Conservation (phyloP, 2,329 filamentous ascomycete genomes). For the Hypomyces perniciosus region DNA sequence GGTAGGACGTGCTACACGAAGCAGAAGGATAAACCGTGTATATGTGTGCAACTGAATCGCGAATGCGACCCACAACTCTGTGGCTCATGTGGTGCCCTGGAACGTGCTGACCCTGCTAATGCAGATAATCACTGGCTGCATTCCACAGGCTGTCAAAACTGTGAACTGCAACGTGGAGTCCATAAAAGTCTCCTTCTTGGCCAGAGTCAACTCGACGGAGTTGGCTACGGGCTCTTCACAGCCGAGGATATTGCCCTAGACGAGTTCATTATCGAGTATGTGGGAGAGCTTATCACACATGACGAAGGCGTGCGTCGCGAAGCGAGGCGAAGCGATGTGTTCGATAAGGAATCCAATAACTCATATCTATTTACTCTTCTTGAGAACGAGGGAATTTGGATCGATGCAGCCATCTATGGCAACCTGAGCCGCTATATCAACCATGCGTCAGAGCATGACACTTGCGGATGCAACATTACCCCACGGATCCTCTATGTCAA, state of each 20-base stretch:
- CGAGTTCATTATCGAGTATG: constrained; percentile 74
- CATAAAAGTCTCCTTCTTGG: constrained; percentile 63
- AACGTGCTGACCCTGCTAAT: constrained; percentile 64
- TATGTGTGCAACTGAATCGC: constrained; percentile 65
- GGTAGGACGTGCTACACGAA: constrained; percentile 55
- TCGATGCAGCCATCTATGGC: constrained; percentile 71
- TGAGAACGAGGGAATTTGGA: constrained; percentile 56
- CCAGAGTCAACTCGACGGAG: constrained; percentile 58
- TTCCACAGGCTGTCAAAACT: constrained; percentile 62
- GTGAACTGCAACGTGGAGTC: constrained; percentile 61
- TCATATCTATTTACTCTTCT: constrained; percentile 60
- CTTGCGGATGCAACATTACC: constrained; percentile 53
- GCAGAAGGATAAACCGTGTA: constrained; percentile 56
- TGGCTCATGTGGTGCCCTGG: constrained; percentile 59
- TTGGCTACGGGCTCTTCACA: constrained; percentile 71
- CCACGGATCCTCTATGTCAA: constrained; percentile 67
- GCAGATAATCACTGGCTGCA: constrained; percentile 52
- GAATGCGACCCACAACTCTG: constrained; percentile 80
- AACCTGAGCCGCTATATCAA: constrained; percentile 84
- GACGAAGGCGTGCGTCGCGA: constrained; percentile 65
- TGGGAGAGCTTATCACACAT: constrained; percentile 67
- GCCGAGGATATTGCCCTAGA: constrained; percentile 60
- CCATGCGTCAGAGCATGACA: constrained; percentile 53
- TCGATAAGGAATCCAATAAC: constrained; percentile 53
- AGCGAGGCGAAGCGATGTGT: constrained; percentile 52